Conservation (phyloP, 768 basidiomycete genomes). For the Vishniacozyma victoriae region DNA sequence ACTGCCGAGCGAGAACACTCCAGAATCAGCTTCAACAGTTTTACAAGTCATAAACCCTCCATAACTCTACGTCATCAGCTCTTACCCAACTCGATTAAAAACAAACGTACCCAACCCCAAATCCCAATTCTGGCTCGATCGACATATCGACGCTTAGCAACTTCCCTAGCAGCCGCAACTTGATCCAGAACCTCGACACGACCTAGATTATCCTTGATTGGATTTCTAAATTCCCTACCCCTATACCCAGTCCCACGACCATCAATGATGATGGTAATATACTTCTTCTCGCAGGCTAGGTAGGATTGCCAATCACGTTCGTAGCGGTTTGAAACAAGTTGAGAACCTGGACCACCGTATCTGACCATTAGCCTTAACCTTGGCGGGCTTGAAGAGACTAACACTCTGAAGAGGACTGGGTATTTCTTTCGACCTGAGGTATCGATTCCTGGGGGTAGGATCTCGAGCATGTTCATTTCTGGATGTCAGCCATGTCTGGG, state of each 20-base stretch:
- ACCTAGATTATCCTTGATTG: slow-evolving; percentile 82
- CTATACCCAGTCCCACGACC: slow-evolving; percentile 90
- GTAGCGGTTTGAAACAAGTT: slow-evolving; percentile 65
- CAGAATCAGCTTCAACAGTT: slow-evolving; percentile 80
- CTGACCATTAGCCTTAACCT: slow-evolving; percentile 47
- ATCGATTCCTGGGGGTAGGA: slow-evolving; percentile 88
- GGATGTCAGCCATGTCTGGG: slow-evolving; percentile 12
- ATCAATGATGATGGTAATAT: slow-evolving; percentile 81
- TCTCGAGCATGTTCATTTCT: slow-evolving; percentile 87
- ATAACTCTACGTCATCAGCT: slow-evolving; percentile 62
- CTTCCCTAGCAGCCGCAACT: slow-evolving; percentile 77
- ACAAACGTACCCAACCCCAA: slow-evolving; percentile 84
- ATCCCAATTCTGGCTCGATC: slow-evolving; percentile 84
- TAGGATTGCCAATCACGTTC: slow-evolving; percentile 79
- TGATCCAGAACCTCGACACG: slow-evolving; percentile 85
- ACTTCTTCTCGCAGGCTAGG: slow-evolving; percentile 71
- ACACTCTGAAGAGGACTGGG: slow-evolving; percentile 87
- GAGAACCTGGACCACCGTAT: slow-evolving; percentile 86
- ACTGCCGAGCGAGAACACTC: slow-evolving; percentile 86
- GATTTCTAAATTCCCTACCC: slow-evolving; percentile 75
- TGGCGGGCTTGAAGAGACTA: slow-evolving; percentile 10
- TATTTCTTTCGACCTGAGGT: slow-evolving; percentile 92
- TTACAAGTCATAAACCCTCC: slow-evolving; percentile 96
- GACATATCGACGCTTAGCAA: slow-evolving; percentile 81
- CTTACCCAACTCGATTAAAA: not conserved